phyloP scores from a whole-genome alignment of 164 flowering plant species.

The grape (Vitis vinifera) region DNA sequence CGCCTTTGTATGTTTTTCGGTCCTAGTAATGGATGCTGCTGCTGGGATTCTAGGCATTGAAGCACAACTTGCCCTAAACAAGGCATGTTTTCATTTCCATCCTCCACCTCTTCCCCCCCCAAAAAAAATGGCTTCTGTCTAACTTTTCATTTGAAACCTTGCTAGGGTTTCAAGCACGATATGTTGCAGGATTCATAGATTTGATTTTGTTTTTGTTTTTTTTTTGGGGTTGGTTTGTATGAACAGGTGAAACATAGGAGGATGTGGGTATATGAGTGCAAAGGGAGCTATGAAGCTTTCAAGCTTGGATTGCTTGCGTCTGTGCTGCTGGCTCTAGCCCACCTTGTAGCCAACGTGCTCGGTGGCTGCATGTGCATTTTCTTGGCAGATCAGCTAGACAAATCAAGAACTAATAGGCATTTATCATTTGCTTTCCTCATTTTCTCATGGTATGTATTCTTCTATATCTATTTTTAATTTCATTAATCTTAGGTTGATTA shows the following conservation, averaged over 20 bases:
- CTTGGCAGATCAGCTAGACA: constrained; percentile 1
- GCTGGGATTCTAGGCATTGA: constrained; percentile 9
- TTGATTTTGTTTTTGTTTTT: background rate
- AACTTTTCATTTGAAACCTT: background rate
- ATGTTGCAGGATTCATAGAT: background rate
- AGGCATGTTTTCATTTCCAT: background rate
- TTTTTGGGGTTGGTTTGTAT: background rate
- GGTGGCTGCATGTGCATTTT: constrained; percentile 13
- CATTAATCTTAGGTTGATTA: background rate
- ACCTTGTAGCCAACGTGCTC: background rate
- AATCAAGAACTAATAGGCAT: background rate
- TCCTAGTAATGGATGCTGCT: constrained; percentile 1
- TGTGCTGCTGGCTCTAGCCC: constrained; percentile 7
- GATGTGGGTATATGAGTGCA: background rate
- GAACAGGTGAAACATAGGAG: background rate
- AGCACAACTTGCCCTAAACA: constrained; percentile 5
- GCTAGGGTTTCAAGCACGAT: background rate
- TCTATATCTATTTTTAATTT: background rate
- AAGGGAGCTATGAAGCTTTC: background rate
- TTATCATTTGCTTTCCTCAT: constrained; percentile 8
- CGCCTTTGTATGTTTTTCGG: background rate
- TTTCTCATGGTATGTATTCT: constrained; percentile 5
- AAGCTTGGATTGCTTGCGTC: background rate
- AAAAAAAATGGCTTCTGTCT: no score
- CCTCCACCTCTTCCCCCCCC: background rate